Evolutionary conservation across 805 yeast species (phyloP), one percentile per base, ranked within the genome.

Genomic region (Lipomyces lipofer): DNA sequence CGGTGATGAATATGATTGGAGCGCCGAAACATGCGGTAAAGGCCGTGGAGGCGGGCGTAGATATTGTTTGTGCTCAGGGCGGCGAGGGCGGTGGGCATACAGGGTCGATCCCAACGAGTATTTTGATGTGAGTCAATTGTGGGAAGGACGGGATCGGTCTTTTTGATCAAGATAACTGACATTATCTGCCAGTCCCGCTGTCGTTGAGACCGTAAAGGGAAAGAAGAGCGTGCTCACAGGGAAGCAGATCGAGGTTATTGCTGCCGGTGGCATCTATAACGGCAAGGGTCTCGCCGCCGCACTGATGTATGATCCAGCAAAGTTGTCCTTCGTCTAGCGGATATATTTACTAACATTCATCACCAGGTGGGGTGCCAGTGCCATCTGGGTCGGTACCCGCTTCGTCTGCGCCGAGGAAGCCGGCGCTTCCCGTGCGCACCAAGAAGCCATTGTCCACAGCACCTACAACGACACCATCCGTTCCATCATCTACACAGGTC

Each of bases 21-120:
- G 58, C 61, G 12, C 62, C 60, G 22, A 62, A 60, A 47, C 67
- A 64, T 38, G 65, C 58, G 1, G 29, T 50, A 36, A 59, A 56
- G 50, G 66, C 66, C 15, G 40, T 64, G 15, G 63, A 49, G 21
- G 59, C 54, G 1, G 64, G 67, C n/a, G 67, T 63, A 29, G 67
- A 64, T 43, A 52, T 64, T 43, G 52, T 64, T 28, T 57, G 65
- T 33, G 65, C 64, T 10, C 67, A 64, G 33, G 67, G 67, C n/a
- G 67, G 67, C 12, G 67, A 64, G 33, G 67, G 67, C 27, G 67
- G 67, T 30, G 67, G 67, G 15, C 67, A 64, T 47, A 64, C 67
- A 6, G 67, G 67, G 1, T 48, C 59, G 17, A 50, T 59, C 9
- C 66, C 67, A 1, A 58, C 66, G 8, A 38, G 55, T 4, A 49